Conservation (phyloP, 495 filamentous ascomycete species). For the Tuber umbilicatum region DNA sequence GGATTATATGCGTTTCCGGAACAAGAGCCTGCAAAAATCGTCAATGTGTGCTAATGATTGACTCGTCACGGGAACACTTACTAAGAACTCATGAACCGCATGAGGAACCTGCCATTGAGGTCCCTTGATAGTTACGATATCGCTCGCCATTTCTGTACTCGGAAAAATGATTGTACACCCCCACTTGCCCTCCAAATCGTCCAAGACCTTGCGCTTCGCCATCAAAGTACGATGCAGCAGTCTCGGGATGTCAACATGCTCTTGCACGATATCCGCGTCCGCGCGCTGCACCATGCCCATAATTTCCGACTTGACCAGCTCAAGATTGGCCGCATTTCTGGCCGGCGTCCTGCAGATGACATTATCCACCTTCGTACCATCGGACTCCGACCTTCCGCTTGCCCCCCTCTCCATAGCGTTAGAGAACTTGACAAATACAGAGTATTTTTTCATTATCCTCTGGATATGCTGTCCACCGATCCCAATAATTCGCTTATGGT, state of each 20-base stretch:
- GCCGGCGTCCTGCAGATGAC: slow-evolving; percentile 97
- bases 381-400: slow-evolving; percentile 87
- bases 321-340: slow-evolving; percentile 90
- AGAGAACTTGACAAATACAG: slow-evolving; percentile 98
- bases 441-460: slow-evolving; percentile 99
- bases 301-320: slow-evolving; percentile 97
- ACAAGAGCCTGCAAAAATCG: slow-evolving; percentile 67
- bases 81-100: slow-evolving; percentile 88
- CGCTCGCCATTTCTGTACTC: slow-evolving; percentile 92
- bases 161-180: slow-evolving; percentile 98
- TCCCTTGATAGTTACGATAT: slow-evolving; percentile 88
- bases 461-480: slow-evolving; percentile 98
- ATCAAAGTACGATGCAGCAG: slow-evolving; percentile 92
- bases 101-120: slow-evolving; percentile 96
- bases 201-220: slow-evolving; percentile 75
- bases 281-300: slow-evolving; percentile 98
- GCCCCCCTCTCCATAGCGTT: slow-evolving; percentile 91
- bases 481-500: slow-evolving; percentile 98
- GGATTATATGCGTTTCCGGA: slow-evolving; percentile 85
- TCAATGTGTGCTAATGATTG: slow-evolving; percentile 37
- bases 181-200: slow-evolving; percentile 95
- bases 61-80: slow-evolving; percentile 44
- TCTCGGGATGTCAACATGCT: slow-evolving; percentile 86
- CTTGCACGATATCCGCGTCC: slow-evolving; percentile 92
- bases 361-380: slow-evolving; percentile 97